Conservation (phyloP, 2,329 filamentous ascomycete genomes). For the Aspergillus fumigatiaffinis region DNA sequence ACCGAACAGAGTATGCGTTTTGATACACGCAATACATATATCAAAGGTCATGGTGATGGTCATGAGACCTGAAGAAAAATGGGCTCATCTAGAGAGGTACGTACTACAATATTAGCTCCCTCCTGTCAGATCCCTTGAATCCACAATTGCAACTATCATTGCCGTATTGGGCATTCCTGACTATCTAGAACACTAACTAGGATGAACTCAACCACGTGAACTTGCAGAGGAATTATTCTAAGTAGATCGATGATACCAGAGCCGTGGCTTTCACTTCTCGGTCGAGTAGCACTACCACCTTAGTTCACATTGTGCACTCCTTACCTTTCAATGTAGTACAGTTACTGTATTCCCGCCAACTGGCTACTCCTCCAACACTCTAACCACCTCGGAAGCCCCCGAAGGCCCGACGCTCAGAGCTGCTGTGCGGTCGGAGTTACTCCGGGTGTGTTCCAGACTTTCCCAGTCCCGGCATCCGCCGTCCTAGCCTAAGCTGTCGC, state of each 20-base stretch:
- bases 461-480: background rate
- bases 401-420: background rate
- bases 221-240: background rate
- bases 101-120: conserved; percentile 3
- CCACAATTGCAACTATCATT: background rate
- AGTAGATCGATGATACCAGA: too few relatives aligned
- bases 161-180: background rate
- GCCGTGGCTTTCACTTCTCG: conserved; percentile 3
- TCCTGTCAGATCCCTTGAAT: conserved; percentile 22
- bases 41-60: conserved; percentile 20
- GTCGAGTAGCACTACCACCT: conserved; percentile 3
- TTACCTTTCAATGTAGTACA: background rate
- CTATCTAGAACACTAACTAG: background rate
- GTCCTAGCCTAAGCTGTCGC: background rate
- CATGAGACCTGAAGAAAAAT: conserved; percentile 25
- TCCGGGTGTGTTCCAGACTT: conserved; percentile 7
- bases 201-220: conserved; percentile 6
- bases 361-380: too few relatives aligned
- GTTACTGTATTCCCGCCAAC: background rate
- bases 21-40: background rate
- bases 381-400: too few relatives aligned
- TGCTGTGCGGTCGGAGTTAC: conserved; percentile 11
- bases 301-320: too few relatives aligned
- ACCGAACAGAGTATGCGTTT: background rate
- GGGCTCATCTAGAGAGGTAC: background rate